These are phyloP conservation scores for Ogataea degrootiae DNA, from an alignment of 805 yeast species.

Conservation along the genomic window DNA sequence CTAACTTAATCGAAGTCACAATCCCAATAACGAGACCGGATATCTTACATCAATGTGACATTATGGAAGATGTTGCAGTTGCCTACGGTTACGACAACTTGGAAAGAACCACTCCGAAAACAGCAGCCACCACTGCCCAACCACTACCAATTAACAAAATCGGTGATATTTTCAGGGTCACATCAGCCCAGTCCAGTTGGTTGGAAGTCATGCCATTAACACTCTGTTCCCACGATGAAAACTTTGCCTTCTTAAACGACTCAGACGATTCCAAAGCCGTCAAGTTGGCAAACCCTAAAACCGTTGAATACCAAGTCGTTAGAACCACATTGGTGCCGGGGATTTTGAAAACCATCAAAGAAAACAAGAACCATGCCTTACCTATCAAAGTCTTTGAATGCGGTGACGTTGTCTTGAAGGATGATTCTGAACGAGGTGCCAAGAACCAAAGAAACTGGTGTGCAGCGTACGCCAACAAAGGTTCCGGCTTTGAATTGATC, in stretches of 20 bases:
- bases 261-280: constrained; percentile 76
- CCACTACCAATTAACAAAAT: constrained; percentile 90
- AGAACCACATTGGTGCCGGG: constrained; percentile 95
- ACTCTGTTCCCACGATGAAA: constrained; percentile 94
- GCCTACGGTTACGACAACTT: constrained; percentile 92
- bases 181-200: constrained; percentile 95
- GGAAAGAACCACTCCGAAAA: constrained; percentile 70
- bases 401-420: constrained; percentile 91
- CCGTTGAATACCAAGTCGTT: constrained; percentile 94
- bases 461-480: constrained; percentile 90
- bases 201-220: constrained; percentile 94
- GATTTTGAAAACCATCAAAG: constrained; percentile 87
- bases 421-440: constrained; percentile 82
- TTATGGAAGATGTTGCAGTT: constrained; percentile 97
- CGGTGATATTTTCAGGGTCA: constrained; percentile 83
- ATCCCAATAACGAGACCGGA: constrained; percentile 96
- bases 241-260: constrained; percentile 78
- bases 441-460: constrained; percentile 92
- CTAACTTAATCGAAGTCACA: constrained; percentile 53
- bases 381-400: constrained; percentile 94
- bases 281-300: constrained; percentile 92
- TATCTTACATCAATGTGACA: constrained; percentile 93
- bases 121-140: constrained; percentile 75
- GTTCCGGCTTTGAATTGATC: constrained; percentile 89
- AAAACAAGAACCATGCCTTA: constrained; percentile 90